phyloP scores from a whole-genome alignment of 352 stramenopile genomes.

The Pythium monospermum region DNA sequence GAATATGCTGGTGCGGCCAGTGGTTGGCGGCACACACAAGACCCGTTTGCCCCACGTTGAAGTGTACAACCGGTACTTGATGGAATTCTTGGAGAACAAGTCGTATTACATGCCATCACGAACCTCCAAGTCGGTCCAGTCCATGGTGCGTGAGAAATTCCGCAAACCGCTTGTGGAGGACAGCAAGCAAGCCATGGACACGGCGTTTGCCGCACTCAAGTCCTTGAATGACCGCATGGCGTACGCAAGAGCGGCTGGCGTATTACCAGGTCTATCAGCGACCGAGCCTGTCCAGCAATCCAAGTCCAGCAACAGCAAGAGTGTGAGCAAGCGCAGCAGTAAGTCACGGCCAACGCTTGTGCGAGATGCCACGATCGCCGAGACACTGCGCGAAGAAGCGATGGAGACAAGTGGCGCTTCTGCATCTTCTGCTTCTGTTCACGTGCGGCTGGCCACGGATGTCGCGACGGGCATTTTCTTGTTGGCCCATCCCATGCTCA shows the following conservation, averaged over 20 bases:
- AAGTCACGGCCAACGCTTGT: slow-evolving; percentile 8
- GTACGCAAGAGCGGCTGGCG: slow-evolving; percentile 28
- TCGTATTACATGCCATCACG: slow-evolving; percentile 67
- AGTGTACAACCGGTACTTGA: slow-evolving; percentile 50
- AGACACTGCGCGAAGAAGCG: slow-evolving; percentile 9
- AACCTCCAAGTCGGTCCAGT: slow-evolving; percentile 24
- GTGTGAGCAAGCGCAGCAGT: neutral
- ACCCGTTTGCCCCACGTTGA: slow-evolving; percentile 49
- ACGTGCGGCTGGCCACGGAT: slow-evolving; percentile 14
- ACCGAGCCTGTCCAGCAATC: neutral
- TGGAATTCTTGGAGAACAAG: slow-evolving; percentile 42
- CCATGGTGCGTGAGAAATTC: slow-evolving; percentile 53
- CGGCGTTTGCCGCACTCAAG: slow-evolving; percentile 57
- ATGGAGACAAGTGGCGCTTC: slow-evolving; percentile 20
- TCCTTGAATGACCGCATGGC: slow-evolving; percentile 58
- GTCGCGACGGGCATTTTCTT: slow-evolving; percentile 59
- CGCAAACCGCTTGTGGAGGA: slow-evolving; percentile 12
- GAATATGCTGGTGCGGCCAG: slow-evolving; percentile 44
- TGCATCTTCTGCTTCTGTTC: no score
- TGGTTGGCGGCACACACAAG: slow-evolving; percentile 17
- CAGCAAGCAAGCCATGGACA: slow-evolving; percentile 32
- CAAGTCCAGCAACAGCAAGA: neutral
- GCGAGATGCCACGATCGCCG: slow-evolving; percentile 8
- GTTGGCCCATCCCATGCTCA: slow-evolving; percentile 65
- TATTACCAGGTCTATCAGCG: neutral